A percentile compares a stretch with the other conserved stretches of the same genome.
Evolutionary conservation across 2,329 filamentous ascomycete species (phyloP).

Genomic region (Colletotrichum sp.): DNA sequence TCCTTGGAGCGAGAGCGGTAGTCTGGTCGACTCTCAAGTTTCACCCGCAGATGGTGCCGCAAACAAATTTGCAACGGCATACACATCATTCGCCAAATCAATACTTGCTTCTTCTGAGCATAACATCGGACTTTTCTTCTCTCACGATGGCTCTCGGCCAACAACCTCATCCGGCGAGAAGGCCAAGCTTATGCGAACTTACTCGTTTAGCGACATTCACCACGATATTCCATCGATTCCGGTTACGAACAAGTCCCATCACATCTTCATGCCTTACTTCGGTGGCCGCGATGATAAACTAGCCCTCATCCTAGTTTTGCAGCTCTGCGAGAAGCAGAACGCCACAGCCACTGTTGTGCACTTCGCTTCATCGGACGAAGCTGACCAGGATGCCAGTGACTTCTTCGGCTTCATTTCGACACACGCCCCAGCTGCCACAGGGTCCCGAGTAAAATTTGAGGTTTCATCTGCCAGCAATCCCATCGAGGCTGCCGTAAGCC

Average conservation of each 20-base stretch:
- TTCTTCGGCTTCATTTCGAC: slow-evolving; percentile 32
- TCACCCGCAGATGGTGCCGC: slow-evolving; percentile 5
- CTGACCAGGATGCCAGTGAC: slow-evolving; percentile 16
- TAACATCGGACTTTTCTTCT: slow-evolving; percentile 80
- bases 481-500: slow-evolving; percentile 6
- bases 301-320: slow-evolving; percentile 81
- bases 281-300: slow-evolving; percentile 83
- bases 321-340: slow-evolving; percentile 79
- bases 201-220: slow-evolving; percentile 63
- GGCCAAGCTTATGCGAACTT: slow-evolving; percentile 49
- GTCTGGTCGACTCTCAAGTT: slow-evolving; percentile 49
- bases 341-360: slow-evolving; percentile 79
- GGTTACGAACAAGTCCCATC: slow-evolving; percentile 73
- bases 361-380: slow-evolving; percentile 28
- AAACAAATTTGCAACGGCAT: slow-evolving; percentile 51
- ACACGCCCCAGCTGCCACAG: slow-evolving; percentile 24
- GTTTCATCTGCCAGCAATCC: not conserved
- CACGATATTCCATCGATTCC: slow-evolving; percentile 58
- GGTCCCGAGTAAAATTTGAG: slow-evolving; percentile 27
- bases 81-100: slow-evolving; percentile 75
- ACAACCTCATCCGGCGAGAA: slow-evolving; percentile 34
- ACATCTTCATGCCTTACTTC: slow-evolving; percentile 87
- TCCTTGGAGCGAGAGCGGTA: slow-evolving; percentile 88
- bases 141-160: slow-evolving; percentile 60
- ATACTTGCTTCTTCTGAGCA: slow-evolving; percentile 68